phyloP scores from a whole-genome alignment of 495 filamentous ascomycete genomes.

The Neurospora africana region DNA sequence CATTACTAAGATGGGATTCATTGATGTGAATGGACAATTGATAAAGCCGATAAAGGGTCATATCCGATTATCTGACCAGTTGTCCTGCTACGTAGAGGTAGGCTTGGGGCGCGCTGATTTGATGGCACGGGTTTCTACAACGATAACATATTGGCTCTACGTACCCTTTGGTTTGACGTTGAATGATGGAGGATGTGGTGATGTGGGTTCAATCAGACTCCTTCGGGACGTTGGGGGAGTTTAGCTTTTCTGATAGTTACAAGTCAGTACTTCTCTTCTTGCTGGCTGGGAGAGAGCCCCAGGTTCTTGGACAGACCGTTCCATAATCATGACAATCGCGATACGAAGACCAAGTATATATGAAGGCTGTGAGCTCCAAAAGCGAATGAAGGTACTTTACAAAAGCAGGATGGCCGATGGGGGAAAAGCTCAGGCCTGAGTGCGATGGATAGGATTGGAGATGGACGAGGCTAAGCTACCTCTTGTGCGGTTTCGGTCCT shows the following conservation, averaged over 20 bases:
- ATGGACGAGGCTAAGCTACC: neutral
- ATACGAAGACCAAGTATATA: neutral
- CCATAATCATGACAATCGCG: neutral
- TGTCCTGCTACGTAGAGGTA: neutral
- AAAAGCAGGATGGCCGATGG: neutral
- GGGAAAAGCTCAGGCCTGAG: neutral
- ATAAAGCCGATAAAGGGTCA: neutral
- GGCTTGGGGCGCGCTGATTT: neutral
- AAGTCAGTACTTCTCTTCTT: neutral
- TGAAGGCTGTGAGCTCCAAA: neutral
- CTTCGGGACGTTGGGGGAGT: neutral
- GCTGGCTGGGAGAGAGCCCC: neutral
- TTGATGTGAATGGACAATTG: neutral
- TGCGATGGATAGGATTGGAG: neutral
- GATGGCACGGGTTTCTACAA: neutral
- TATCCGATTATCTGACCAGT: neutral
- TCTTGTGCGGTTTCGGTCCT: neutral
- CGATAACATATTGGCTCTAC: neutral
- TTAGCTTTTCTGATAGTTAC: neutral
- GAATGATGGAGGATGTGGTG: neutral
- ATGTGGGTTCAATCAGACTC: neutral
- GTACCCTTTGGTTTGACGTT: neutral
- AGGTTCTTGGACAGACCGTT: neutral
- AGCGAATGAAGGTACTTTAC: neutral
- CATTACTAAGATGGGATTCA: neutral